Evolutionary conservation across 2,329 filamentous ascomycete species (phyloP), one percentile per base, ranked within the genome.

Genomic region (Didymella exigua): DNA sequence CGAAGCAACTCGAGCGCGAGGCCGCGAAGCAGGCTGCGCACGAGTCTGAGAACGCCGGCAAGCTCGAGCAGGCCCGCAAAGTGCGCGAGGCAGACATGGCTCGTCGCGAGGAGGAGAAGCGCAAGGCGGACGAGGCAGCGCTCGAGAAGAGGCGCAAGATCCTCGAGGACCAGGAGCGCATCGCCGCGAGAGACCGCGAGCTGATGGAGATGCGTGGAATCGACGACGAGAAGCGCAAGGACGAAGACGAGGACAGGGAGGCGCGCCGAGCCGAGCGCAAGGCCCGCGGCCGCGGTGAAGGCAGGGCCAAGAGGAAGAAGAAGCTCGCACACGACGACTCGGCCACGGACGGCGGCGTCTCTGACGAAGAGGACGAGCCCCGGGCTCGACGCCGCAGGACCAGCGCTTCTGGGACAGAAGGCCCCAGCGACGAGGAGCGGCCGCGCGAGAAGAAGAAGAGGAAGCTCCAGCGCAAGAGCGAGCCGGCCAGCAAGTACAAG

Each of bases 11-110:
- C 11, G 91, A 96, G 68, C 87, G 92, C 67, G 89, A 90, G 4
- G 85, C 93, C 42, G 87, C 91, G 61, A 89, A 86, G 63, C 95
- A 99, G 74, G 88, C 86, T 59, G 90, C 96, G 60, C 98, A 96
- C 75, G 95, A 99, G 74, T 89, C 92, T 67, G 91, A 90, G 79
- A 97, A 98, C 72, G 91, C 92, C 30, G 86, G 89, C 67, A 96
- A 95, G 75, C 84, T 98, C 3, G 85, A 89, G 58, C 87, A 91
- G 48, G 93, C 95, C 7, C 84, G 90, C 30, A 86, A 89, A 66
- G 84, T 87, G 58, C 89, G 93, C 48, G 90, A 98, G 66, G 89
- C 87, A 4, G 93, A 96, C 73, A 80, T 93, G 18, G 84, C 82
- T 56, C 86, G 85, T 57, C 88, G 91, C 6, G 92, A 96, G 72